Base-by-base conservation (phyloP, 768 basidiomycete genomes). In the Tulasnella sp. region DNA sequence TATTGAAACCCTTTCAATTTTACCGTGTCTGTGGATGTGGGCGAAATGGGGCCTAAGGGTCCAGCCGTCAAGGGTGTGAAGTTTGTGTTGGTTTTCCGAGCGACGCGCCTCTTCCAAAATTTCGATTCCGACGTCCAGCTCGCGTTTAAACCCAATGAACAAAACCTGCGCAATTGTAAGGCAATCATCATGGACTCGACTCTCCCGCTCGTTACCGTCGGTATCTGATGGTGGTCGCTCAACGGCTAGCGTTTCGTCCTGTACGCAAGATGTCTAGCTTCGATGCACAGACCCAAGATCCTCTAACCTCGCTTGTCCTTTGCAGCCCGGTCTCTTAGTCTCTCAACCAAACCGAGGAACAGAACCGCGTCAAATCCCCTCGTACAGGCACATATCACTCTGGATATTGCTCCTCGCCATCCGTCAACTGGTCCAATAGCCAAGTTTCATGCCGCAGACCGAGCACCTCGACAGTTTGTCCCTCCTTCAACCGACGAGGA, bases 401-500 rank as follows among this genome's bases (percentile, higher is more conserved):
- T 3, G 5, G 52, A 22, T 14, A 29, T 59, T 16, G 52, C 52
- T 29, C 16, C 32, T 59, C 52, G 39, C 39, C 40, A 35, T 35
- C 17, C 74, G 35, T 29, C 64, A 19, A 40, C 22, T 66, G 42
- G 52, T 22, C 52, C 9, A 8, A 26, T 35, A 26, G 70, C 75
- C 5, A 59, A 39, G 9, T 26, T 62, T 19, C 71, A 67, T 36
- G 70, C 73, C 11, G 39, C 40, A 16, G 71, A 72, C 34, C 71
- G 39, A 41, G 36, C 62, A 19, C 52, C 32, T 22, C 64, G 44
- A 36, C 59, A 72, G 44, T 63, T 63, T 26, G 22, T 47, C 19
- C 71, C 66, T 14, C 62, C 75, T 47, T 66, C 36, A 42, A 62
- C 68, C 16, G 39, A 71, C 35, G 42, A 73, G 44, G 73, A 75